Evolutionary conservation across 257 asterid genomes (phyloP), one percentile per base, ranked within the genome.

Genomic region (Cordia subcordata): DNA sequence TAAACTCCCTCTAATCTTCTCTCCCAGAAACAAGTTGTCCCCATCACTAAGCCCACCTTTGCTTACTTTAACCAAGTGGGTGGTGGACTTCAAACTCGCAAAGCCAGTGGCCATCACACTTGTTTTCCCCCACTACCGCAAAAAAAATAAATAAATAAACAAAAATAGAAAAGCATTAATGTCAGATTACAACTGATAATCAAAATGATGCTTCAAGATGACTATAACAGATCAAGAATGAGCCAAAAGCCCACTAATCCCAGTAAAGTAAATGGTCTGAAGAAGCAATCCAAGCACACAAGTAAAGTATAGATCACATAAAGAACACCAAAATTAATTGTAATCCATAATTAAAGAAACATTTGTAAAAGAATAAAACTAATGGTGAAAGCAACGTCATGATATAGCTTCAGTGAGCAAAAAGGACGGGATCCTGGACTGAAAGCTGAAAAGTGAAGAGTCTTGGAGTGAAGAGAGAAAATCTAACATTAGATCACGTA

Each of bases 241-340:
- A 68, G 60, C 23, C 60, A 62, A 32, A 63, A 63, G 57, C 37
- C 42, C 42, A 38, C 63, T 0, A 67, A 62, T 53, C 65, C 32
- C 66, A 64, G 69, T 54, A 77, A 77, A 79, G 74, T 52, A 57
- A 64, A 71, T 57, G 57, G 68, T 37, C 38, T 22, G 60, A 52
- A 63, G 72, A 69, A 62, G 72, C 19, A 77, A 64, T 40, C 73
- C 72, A 82, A 82, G 82, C 58, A 76, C 77, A 69, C 84, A 82
- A 77, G 94, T 84, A 77, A 81, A 81, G 94, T 82, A 72, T 71
- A 79, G 76, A 77, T 75, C 73, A 84, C 93, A 75, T 63, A 73
- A 82, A 82, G 83, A 69, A 55, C 44, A 62, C 32, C 46, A 22
- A 14, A 9, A 58, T 6, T 45, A 39, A 52, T 58, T 58, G 52